phyloP scores from a whole-genome alignment of 2,329 filamentous ascomycete species.

The Arachnomyces sp. region DNA sequence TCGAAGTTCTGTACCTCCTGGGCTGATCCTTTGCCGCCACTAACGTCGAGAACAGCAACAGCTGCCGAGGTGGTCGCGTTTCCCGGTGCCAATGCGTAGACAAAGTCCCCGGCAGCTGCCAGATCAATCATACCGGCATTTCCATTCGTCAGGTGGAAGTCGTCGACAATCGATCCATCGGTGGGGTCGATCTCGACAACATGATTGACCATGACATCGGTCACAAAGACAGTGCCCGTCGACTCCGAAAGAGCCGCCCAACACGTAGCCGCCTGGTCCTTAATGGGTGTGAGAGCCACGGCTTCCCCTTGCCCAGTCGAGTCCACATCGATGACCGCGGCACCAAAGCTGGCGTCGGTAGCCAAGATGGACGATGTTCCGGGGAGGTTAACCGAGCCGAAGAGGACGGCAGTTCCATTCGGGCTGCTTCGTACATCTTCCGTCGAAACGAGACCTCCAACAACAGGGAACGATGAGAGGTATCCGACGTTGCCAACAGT shows the following conservation, averaged over 20 bases:
- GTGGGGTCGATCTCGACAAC: conserved; percentile 50
- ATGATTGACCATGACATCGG: conserved; percentile 46
- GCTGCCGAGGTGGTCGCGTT: conserved; percentile 36
- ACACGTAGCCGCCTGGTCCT: conserved; percentile 50
- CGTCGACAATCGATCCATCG: conserved; percentile 42
- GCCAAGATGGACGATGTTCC: conserved; percentile 42
- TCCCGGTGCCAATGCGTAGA: conserved; percentile 52
- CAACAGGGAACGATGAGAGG: conserved; percentile 45
- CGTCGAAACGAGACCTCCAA: too few relatives aligned
- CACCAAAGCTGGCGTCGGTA: conserved; percentile 54
- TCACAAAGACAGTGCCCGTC: conserved; percentile 50
- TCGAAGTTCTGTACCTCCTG: conserved; percentile 31
- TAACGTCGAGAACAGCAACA: conserved; percentile 36
- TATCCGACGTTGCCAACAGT: conserved; percentile 50
- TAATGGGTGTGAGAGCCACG: conserved; percentile 30
- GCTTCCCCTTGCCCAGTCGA: conserved; percentile 22
- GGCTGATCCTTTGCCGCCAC: conserved; percentile 16
- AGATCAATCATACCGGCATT: conserved; percentile 53
- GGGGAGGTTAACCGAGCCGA: conserved; percentile 46
- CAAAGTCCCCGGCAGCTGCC: conserved; percentile 43
- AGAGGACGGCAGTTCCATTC: conserved; percentile 50
- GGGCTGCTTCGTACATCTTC: conserved; percentile 38
- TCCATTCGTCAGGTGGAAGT: conserved; percentile 40
- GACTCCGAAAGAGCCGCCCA: conserved; percentile 47
- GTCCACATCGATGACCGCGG: conserved; percentile 42